Evolutionary conservation across 768 basidiomycete species (phyloP).

Genomic region (Kwoniella sp.): DNA sequence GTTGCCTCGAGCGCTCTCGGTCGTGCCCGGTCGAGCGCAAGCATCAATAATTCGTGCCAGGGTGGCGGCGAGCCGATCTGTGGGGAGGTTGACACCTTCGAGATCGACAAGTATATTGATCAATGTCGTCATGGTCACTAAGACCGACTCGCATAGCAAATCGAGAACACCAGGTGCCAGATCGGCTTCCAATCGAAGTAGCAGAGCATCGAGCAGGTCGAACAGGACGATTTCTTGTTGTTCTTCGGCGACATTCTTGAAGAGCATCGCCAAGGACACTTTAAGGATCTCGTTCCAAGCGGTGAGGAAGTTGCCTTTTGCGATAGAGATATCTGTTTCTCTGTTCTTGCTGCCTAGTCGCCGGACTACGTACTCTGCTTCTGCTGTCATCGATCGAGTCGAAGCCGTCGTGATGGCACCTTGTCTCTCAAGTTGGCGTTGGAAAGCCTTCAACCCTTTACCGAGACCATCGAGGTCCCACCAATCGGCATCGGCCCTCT

Average conservation of each 20-base stretch:
- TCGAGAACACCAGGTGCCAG: constrained; percentile 73
- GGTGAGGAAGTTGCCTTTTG: constrained; percentile 71
- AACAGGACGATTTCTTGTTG: constrained; percentile 85
- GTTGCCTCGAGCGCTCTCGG: constrained; percentile 88
- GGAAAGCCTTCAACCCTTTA: constrained; percentile 67
- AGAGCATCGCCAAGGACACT: constrained; percentile 81
- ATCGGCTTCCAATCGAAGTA: constrained; percentile 68
- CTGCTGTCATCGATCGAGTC: constrained; percentile 67
- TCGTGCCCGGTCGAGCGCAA: constrained; percentile 72
- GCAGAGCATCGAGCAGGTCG: constrained; percentile 82
- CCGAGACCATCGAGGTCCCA: constrained; percentile 64
- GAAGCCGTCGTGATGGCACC: constrained; percentile 66
- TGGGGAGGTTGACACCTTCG: constrained; percentile 63
- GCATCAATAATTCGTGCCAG: constrained; percentile 75
- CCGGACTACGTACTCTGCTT: constrained; percentile 75
- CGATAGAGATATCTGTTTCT: constrained; percentile 74
- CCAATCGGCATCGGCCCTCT: constrained; percentile 41
- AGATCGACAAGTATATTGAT: constrained; percentile 57
- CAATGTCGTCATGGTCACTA: constrained; percentile 84
- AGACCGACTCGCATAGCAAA: constrained; percentile 76
- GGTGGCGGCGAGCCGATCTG: constrained; percentile 74
- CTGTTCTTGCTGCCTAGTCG: constrained; percentile 87
- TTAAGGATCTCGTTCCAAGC: constrained; percentile 85
- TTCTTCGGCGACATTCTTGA: constrained; percentile 77
- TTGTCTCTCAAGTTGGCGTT: constrained; percentile 67